Evolutionary conservation across 176 grass and related monocot genomes (phyloP).

Genomic region (Chrysopogon serrulatus): DNA sequence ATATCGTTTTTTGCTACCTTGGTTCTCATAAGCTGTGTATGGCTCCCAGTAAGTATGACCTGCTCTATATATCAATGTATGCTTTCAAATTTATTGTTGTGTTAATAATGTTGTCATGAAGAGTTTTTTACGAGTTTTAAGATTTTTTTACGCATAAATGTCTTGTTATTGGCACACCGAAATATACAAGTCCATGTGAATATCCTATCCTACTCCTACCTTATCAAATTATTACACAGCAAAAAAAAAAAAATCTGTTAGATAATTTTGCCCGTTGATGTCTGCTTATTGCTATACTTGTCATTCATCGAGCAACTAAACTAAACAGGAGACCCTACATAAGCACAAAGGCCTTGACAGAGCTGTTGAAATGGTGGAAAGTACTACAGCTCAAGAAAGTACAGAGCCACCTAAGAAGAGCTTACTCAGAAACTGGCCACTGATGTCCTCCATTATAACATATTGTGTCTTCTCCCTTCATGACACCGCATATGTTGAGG

Average conservation of each 20-base stretch:
- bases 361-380: slow-evolving; percentile 18
- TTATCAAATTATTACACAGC: too few relatives aligned
- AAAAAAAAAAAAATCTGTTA: neutral
- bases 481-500: slow-evolving; percentile 71
- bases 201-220: neutral
- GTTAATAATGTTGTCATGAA: neutral
- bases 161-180: neutral
- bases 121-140: neutral
- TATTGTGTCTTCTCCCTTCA: slow-evolving; percentile 73
- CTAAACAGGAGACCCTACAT: slow-evolving; percentile 73
- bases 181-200: neutral
- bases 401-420: slow-evolving; percentile 29
- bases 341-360: slow-evolving; percentile 37
- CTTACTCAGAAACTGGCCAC: slow-evolving; percentile 67
- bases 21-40: slow-evolving; percentile 58
- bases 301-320: neutral
- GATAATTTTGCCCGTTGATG: neutral
- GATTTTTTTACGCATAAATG: neutral
- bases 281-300: neutral
- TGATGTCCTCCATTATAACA: slow-evolving; percentile 73
- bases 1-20: slow-evolving; percentile 54
- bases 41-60: slow-evolving; percentile 61
- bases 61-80: neutral
- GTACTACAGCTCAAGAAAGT: slow-evolving; percentile 13
- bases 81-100: neutral